A percentile compares a stretch with the other conserved stretches of the same genome.
phyloP scores from a whole-genome alignment of 208 protist genomes.

The Novymonas esmeraldas region DNA sequence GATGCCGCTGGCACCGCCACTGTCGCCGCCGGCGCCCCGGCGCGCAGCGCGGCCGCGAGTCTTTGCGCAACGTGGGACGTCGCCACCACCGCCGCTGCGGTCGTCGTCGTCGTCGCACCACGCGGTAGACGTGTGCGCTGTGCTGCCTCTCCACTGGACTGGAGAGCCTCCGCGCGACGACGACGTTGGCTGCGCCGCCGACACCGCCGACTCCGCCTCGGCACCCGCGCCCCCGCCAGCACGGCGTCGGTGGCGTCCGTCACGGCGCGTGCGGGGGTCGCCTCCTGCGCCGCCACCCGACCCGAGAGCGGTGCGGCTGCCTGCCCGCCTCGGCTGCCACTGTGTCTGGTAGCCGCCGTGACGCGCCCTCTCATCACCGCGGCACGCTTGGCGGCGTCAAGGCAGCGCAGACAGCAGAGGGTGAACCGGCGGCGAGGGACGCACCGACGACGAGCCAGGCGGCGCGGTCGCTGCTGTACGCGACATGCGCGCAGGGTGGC shows the following conservation, averaged over 20 bases:
- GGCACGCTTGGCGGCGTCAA: conserved; percentile 7
- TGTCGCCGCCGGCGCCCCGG: not conserved
- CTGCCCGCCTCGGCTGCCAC: no score
- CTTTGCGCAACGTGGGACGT: not conserved
- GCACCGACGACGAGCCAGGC: not conserved
- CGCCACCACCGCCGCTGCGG: not conserved
- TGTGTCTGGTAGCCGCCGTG: no score
- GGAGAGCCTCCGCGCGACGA: conserved; percentile 12
- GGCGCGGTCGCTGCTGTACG: conserved; percentile 8
- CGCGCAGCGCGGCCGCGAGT: not conserved
- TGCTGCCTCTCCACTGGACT: no score
- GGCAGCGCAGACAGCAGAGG: conserved; percentile 23
- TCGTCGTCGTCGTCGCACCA: no score
- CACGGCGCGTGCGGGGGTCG: no score
- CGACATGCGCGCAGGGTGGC: conserved; percentile 20
- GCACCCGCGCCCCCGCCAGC: conserved; percentile 6
- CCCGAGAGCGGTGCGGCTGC: no score
- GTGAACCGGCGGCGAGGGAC: not conserved
- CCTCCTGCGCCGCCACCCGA: no score
- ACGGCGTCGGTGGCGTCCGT: not conserved
- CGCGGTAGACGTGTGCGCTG: no score
- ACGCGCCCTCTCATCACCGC: not conserved
- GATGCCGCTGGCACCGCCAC: not conserved
- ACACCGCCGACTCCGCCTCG: conserved; percentile 15
- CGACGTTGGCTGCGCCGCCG: conserved; percentile 15